Evolutionary conservation across 768 basidiomycete species (phyloP), one percentile per base, ranked within the genome.

Genomic region (Mycena amicta): DNA sequence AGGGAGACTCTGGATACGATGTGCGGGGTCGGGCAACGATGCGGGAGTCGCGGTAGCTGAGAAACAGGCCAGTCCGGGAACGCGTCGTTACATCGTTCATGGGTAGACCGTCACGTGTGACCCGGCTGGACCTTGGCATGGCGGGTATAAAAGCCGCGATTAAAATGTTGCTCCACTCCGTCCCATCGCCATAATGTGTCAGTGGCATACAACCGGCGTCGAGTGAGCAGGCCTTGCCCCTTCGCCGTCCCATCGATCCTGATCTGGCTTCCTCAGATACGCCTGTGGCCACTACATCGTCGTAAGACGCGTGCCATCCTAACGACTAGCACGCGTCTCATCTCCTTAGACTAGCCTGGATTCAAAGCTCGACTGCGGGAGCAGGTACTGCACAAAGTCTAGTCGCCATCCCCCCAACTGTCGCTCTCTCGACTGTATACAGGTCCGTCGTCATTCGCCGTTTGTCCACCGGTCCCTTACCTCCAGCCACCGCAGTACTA

Each of bases 41-140:
- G 45, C 79, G 80, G 3, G 93, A 92, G 75, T 95, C 92, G 59
- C 96, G 84, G 74, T 91, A 94, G 5, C 95, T 96, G 59, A 95
- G 88, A 74, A 98, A 98, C 67, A 98, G 84, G 53, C 93, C 84
- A 2, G 96, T 98, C 47, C 96, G 75, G 1, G 92, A 94, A 66
- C 96, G n/a, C n/a, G n/a, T n/a, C n/a, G n/a, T n/a, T n/a, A n/a
- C n/a, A n/a, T n/a, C n/a, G 50, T 16, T 49, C 47, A 49, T 28
- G 26, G 12, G n/a, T n/a, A n/a, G n/a, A 13, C 25, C 20, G 43
- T 15, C 43, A 15, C 6, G 20, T 45, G 22, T 45, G 22, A 45
- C 43, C 5, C 43, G 8, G 5, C 43, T 45, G 6, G 43, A 45
- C 43, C 43, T 37, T 18, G 33, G 8, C 33, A 37, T 18, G 11